Percentiles rank a stretch among this genome's conserved stretches.
Evolutionary conservation across 75 land plant species (phyloP).

Genomic region (Sequoiadendron giganteum): DNA sequence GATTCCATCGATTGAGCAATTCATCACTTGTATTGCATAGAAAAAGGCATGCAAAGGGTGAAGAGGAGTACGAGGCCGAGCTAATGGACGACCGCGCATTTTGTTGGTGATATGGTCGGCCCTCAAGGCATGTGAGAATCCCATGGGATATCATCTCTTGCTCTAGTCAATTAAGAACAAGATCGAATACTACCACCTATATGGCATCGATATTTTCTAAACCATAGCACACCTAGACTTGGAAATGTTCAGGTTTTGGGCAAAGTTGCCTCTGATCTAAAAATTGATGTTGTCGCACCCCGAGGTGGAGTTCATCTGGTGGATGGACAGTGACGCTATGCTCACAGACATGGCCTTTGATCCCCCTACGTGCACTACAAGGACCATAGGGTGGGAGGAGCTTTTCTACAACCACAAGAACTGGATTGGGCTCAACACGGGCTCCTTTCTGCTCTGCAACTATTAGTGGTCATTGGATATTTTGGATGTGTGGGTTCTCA

Average conservation of each 20-base stretch:
- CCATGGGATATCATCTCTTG: conserved; percentile 77
- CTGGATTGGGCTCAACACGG: conserved; percentile 96
- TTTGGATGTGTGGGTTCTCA: conserved; percentile 85
- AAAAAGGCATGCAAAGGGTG: no score
- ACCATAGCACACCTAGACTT: conserved; percentile 81
- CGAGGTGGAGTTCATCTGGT: conserved; percentile 76
- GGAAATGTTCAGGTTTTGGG: conserved; percentile 87
- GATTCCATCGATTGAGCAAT: no score
- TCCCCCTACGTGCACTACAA: conserved; percentile 74
- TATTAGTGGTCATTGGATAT: conserved; percentile 91
- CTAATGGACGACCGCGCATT: conserved; percentile 58
- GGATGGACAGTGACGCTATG: conserved; percentile 92
- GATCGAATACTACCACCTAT: conserved; percentile 74
- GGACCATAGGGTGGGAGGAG: conserved; percentile 80
- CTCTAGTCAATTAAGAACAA: conserved; percentile 75
- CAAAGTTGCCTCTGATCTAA: conserved; percentile 73
- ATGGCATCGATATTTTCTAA: conserved; percentile 77
- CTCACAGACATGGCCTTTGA: conserved; percentile 93
- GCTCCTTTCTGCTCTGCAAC: conserved; percentile 80
- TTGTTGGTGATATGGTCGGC: conserved; percentile 83
- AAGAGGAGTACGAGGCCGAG: no score
- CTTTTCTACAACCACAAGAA: conserved; percentile 80
- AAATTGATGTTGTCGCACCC: conserved; percentile 71
- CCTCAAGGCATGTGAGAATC: conserved; percentile 76
- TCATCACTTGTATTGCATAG: no score